phyloP scores from a whole-genome alignment of 768 basidiomycete genomes.

The Nevesoporus exiguus region DNA sequence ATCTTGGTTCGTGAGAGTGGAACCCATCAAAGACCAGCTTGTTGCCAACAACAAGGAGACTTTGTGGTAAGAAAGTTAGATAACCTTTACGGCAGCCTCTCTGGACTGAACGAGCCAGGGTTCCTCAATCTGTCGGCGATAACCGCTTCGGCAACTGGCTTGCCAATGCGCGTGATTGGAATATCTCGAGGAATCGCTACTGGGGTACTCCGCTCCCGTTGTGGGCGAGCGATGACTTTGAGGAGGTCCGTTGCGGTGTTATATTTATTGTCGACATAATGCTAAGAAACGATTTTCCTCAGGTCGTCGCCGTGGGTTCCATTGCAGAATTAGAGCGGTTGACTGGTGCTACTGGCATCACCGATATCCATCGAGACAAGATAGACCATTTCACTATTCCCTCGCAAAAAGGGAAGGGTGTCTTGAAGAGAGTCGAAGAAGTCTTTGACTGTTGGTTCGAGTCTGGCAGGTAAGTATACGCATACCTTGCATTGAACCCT shows the following conservation, averaged over 20 bases:
- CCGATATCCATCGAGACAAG: conserved; percentile 88
- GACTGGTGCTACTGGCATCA: conserved; percentile 81
- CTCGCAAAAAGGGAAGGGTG: conserved; percentile 82
- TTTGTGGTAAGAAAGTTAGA: conserved; percentile 57
- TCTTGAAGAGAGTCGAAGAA: conserved; percentile 87
- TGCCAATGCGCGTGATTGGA: conserved; percentile 98
- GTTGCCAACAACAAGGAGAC: conserved; percentile 89
- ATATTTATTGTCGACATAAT: not conserved
- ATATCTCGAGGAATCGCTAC: conserved; percentile 96
- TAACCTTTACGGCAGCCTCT: not conserved
- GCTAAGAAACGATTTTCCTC: not conserved
- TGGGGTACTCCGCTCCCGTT: conserved; percentile 98
- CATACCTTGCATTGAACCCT: not conserved
- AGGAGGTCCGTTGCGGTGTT: conserved; percentile 53
- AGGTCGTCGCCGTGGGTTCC: conserved; percentile 86
- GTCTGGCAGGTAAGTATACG: conserved; percentile 79
- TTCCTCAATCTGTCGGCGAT: conserved; percentile 87
- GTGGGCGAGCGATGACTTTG: conserved; percentile 90
- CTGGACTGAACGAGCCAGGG: conserved; percentile 48
- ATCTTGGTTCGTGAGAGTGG: conserved; percentile 92
- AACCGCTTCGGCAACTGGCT: conserved; percentile 97
- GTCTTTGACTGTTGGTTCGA: conserved; percentile 99
- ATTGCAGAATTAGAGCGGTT: conserved; percentile 83
- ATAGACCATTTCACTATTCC: conserved; percentile 98
- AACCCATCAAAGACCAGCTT: conserved; percentile 79